Conservation (phyloP, 306 rosid species). For the Gastrolobium villosum region DNA sequence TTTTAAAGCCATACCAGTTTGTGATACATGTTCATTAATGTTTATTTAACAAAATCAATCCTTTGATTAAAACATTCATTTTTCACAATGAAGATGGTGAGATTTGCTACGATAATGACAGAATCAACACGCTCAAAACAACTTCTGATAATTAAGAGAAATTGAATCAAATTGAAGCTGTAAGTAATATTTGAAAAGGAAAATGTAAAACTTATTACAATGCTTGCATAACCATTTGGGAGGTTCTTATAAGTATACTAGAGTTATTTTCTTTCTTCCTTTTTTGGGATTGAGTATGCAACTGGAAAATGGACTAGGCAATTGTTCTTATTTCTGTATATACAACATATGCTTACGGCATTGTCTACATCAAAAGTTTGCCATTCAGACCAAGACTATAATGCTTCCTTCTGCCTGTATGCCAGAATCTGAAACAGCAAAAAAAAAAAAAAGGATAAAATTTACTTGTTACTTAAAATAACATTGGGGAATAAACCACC, state of each 20-base stretch:
- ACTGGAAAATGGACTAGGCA: neutral
- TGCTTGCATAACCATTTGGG: constrained; percentile 36
- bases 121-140: neutral
- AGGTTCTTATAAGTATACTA: constrained; percentile 38
- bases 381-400: constrained; percentile 26
- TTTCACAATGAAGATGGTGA: constrained; percentile 12
- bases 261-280: neutral
- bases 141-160: neutral
- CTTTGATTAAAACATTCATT: constrained; percentile 12
- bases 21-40: constrained; percentile 17
- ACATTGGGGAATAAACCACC: neutral
- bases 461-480: neutral
- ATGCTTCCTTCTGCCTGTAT: constrained; percentile 69
- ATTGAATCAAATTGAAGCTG: constrained; percentile 32
- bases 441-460: constrained; percentile 36
- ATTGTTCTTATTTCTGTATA: constrained; percentile 44
- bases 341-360: constrained; percentile 19
- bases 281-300: constrained; percentile 37
- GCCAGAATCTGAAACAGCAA: constrained; percentile 80
- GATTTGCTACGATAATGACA: neutral
- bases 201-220: constrained; percentile 37
- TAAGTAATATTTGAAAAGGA: constrained; percentile 31
- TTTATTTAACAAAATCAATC: neutral
- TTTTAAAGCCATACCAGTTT: neutral
- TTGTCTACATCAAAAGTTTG: constrained; percentile 33